Evolutionary conservation across 1,284 basidiomycete genomes (phyloP), one percentile per base, ranked within the genome.

Genomic region (Microbotryum lychnidis-dioicae): DNA sequence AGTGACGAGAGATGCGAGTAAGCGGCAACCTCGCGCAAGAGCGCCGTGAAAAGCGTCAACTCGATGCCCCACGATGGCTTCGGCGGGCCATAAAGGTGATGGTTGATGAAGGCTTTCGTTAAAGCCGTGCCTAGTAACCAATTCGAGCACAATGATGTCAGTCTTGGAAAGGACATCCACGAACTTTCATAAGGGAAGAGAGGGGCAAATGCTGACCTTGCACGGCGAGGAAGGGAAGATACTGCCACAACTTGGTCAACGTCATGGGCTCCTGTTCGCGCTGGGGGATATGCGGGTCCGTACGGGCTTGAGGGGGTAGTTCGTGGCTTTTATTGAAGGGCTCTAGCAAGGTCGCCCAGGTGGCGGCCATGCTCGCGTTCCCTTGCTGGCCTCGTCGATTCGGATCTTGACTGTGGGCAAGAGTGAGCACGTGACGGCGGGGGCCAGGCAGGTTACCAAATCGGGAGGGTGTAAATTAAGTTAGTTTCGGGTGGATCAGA

Each of bases 1-100:
- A 98, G 86, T 68, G 94, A 89, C 4, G 91, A 85, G 46, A 98
- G 80, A 56, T 87, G 83, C 12, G 89, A 87, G 74, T 96, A 89
- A 50, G 83, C 80, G 10, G 86, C 86, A 27, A 89, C 83, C 59
- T 91, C 89, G 61, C 93, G 84, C 81, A 96, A 88, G 68, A 96
- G 80, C 60, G 84, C 84, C 9, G 86, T 87, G 63, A 77, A 74
- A 50, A 77, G 66, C 2, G 73, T 73, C 64, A 75, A 73, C 73
- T 91, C 86, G 56, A 93, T 83, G 0, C 89, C 88, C 90, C 90
- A 93, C 5, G 86, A 85, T 73, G 87, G 86, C 71, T 83, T 85
- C 46, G 85, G 83, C 2, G 91, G 90, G 3, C 90, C 90, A 79
- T 82, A 86, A 49, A 91, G 76, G 67, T 84, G 82, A 72, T 91